Percentiles rank a stretch among this genome's conserved stretches.
phyloP scores from a whole-genome alignment of 2,329 filamentous ascomycete species.

The Talaromyces sp. region DNA sequence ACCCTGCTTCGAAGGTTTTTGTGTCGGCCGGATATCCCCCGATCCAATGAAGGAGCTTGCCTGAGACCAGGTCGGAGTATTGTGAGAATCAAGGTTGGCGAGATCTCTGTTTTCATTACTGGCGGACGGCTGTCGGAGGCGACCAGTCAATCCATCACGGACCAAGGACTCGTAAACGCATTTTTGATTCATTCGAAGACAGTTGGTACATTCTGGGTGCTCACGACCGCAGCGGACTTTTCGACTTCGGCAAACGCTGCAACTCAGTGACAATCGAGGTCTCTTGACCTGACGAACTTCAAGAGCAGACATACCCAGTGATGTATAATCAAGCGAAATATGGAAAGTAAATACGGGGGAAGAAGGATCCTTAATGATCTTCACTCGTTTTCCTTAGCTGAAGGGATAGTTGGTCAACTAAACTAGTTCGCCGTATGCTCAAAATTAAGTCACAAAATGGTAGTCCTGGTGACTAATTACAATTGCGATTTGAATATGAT shows the following conservation, averaged over 20 bases:
- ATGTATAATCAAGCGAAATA: background rate
- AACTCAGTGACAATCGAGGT: constrained; percentile 19
- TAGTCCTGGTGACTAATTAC: no score
- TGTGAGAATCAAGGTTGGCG: background rate
- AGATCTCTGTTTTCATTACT: no score
- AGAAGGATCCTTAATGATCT: background rate
- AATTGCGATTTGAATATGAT: no score
- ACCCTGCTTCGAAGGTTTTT: background rate
- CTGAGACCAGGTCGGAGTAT: background rate
- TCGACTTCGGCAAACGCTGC: constrained; percentile 18
- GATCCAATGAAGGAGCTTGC: background rate
- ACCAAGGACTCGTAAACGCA: constrained; percentile 16
- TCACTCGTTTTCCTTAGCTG: no score
- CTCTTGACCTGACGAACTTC: constrained; percentile 15
- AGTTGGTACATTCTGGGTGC: constrained; percentile 20
- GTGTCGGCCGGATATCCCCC: background rate
- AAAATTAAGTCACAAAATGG: no score
- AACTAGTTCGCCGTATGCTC: no score
- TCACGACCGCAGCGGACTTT: constrained; percentile 22
- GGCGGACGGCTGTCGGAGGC: background rate
- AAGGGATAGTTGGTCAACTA: no score
- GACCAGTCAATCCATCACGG: background rate
- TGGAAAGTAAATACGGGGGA: background rate
- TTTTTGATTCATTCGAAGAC: constrained; percentile 17
- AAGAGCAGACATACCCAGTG: background rate